Base-by-base conservation (phyloP, 2,329 filamentous ascomycete species). In the Aureobasidium sp. region DNA sequence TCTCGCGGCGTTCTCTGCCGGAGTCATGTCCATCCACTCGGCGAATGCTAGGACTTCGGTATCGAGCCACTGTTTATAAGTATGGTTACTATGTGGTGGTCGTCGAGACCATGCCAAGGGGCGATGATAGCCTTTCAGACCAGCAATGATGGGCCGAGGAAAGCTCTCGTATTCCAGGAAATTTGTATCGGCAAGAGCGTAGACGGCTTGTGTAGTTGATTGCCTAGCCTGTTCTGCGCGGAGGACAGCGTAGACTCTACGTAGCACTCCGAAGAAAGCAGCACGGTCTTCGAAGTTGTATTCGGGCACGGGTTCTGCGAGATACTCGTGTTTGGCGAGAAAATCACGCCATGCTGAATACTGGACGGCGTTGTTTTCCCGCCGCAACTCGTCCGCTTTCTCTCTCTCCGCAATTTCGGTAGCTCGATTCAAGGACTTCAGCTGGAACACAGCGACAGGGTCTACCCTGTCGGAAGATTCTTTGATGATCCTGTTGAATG, bases 11-110 rank as follows among this genome's bases (percentile, higher is more conserved):
- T 70, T 66, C 70, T 86, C 83, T 14, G 67, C 65, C 15, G 65
- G 63, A 14, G 72, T 80, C 15, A 77, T 79, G 22, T 70, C 70
- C 62, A 81, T 70, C 64, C 78, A 82, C 17, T 64, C 60, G 22
- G 75, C 75, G 58, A 83, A 78, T 1, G 75, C 75, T 37, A 66
- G 64, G 42, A 84, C 76, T 68, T 84, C 81, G 61, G 67, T 15
- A 62, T 73, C 61, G 67, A 76, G 62, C 78, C 79, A 66, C 77
- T 77, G 11, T 3, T 25, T 25, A 25, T 25, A 25, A 25, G 22
- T 25, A 25, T 25, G 22, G 22, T 25, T 25, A 25, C 22, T 25
- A 25, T 25, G 22, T 25, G 22, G 22, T 25, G 22, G 49, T 20
- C 31, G n/a, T 11, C 39, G 29, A 29, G 8, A 17, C 60, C 60